phyloP scores from a whole-genome alignment of 495 filamentous ascomycete species.

The Geopyxis carbonaria region DNA sequence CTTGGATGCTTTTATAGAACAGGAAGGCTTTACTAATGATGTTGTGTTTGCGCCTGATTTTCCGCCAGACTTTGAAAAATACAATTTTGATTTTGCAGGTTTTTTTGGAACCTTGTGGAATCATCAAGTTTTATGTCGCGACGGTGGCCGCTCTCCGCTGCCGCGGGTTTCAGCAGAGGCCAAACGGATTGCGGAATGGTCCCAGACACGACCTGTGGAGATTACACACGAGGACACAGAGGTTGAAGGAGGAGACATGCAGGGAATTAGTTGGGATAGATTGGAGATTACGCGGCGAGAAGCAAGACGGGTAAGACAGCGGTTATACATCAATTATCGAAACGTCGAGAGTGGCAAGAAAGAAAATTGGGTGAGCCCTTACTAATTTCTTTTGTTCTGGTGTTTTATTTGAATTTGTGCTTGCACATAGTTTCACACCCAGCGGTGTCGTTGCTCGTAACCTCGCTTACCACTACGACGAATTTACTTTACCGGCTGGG shows the following conservation, averaged over 20 bases:
- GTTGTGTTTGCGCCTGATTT: not conserved
- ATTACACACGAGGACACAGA: slow-evolving; percentile 33
- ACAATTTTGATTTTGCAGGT: slow-evolving; percentile 23
- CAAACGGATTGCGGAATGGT: slow-evolving; percentile 6
- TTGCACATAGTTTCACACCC: too few relatives aligned
- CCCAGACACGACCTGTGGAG: slow-evolving; percentile 27
- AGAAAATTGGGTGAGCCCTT: slow-evolving; percentile 10
- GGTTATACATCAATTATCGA: slow-evolving; percentile 42
- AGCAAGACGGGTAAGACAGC: slow-evolving; percentile 41
- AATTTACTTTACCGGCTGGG: not conserved
- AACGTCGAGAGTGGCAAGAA: slow-evolving; percentile 27
- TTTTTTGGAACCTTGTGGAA: slow-evolving; percentile 13
- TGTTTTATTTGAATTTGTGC: too few relatives aligned
- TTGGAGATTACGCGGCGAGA: slow-evolving; percentile 43
- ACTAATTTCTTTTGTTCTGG: slow-evolving; percentile 1
- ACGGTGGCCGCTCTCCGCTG: slow-evolving; percentile 6
- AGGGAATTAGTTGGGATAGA: slow-evolving; percentile 60
- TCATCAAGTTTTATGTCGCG: slow-evolving; percentile 1
- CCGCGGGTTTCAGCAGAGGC: slow-evolving; percentile 12
- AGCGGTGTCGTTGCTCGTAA: not conserved
- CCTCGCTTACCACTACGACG: not conserved
- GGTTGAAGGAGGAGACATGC: slow-evolving; percentile 45
- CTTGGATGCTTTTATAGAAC: too few relatives aligned
- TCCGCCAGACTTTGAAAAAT: slow-evolving; percentile 19
- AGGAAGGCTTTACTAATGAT: too few relatives aligned